Base-by-base conservation (phyloP, 1,284 basidiomycete genomes). In the Papiliotrema flavescens region DNA sequence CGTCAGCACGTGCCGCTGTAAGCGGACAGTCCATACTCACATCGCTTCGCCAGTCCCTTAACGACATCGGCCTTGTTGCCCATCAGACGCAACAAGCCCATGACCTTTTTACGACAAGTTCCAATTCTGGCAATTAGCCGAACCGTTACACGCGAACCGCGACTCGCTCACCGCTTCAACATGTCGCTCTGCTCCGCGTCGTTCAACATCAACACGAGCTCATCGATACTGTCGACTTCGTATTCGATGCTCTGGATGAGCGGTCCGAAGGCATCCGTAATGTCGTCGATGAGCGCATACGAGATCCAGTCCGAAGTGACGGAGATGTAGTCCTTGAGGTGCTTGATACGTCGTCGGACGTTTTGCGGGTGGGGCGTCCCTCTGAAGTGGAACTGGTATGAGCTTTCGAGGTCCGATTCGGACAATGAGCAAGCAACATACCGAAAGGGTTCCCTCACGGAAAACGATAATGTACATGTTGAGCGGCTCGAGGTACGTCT, bases 391-490 rank as follows among this genome's bases (percentile, higher is more conserved):
- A 99, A 99, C 85, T 94, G 71, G 22, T 3, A 34, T 54, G 19
- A 45, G 41, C 20, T 19, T 19, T 20, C 15, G 32, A 20, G 15
- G 36, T n/a, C 13, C 34, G 19, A 19, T 6, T 32, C 28, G 20
- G 20, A 11, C 24, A 28, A 45, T 22, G 43, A 19, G 15, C 19
- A 32, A 15, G 14, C 9, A 1, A 66, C 88, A 64, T 64, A 92
- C 86, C 24, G 92, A 95, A 43, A 97, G 79, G 2, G 88, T 98
- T n/a, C 96, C 96, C 75, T 98, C 95, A 39, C 96, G 83, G 80
- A 98, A 98, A 40, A 99, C 96, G 67, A 98, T 90, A 70, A 98
- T 96, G 78, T 98, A 99, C 93, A 98, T 98, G 79, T 99, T 98
- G 58, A 98, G 80, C 28, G 96, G 96, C 75, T 99, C 95, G 49